Evolutionary conservation across 139 green algal genomes (phyloP).

Genomic region (Choricystis sp.): DNA sequence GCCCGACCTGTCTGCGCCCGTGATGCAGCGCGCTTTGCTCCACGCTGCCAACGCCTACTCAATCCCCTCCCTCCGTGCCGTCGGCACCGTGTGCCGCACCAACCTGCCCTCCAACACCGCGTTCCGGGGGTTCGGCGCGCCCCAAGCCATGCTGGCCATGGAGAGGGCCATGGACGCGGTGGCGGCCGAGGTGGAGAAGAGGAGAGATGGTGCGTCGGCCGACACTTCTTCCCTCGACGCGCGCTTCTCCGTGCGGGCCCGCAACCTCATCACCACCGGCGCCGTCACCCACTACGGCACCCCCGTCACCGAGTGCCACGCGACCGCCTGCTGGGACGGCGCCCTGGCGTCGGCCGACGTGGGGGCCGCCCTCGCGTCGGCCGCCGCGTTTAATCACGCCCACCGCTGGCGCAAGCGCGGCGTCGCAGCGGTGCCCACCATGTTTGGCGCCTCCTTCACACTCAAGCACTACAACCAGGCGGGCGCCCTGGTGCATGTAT

Average conservation of each 20-base stretch:
- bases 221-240: slow-evolving; percentile 20
- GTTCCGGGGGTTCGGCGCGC: slow-evolving; percentile 87
- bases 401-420: slow-evolving; percentile 72
- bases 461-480: slow-evolving; percentile 46
- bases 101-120: slow-evolving; percentile 84
- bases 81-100: slow-evolving; percentile 50
- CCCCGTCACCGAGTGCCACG: too few species aligned
- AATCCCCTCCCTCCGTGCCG: slow-evolving; percentile 46
- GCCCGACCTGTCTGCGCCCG: slow-evolving; percentile 54
- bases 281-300: too few species aligned
- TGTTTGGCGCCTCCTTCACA: slow-evolving; percentile 95
- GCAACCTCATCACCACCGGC: background rate
- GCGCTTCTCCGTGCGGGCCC: too few species aligned
- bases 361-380: background rate
- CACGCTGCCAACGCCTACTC: slow-evolving; percentile 51
- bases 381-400: slow-evolving; percentile 28
- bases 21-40: slow-evolving; percentile 84
- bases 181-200: slow-evolving; percentile 17
- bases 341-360: too few species aligned
- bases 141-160: slow-evolving; percentile 61
- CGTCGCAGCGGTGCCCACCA: slow-evolving; percentile 72
- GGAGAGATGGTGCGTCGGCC: too few species aligned
- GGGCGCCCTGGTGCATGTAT: slow-evolving; percentile 87
- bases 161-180: slow-evolving; percentile 77
- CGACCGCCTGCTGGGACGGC: background rate